Percentiles rank a stretch among this genome's conserved stretches.
Conservation (phyloP, 768 basidiomycete species). For the Tylopilus vinaceipallidus region DNA sequence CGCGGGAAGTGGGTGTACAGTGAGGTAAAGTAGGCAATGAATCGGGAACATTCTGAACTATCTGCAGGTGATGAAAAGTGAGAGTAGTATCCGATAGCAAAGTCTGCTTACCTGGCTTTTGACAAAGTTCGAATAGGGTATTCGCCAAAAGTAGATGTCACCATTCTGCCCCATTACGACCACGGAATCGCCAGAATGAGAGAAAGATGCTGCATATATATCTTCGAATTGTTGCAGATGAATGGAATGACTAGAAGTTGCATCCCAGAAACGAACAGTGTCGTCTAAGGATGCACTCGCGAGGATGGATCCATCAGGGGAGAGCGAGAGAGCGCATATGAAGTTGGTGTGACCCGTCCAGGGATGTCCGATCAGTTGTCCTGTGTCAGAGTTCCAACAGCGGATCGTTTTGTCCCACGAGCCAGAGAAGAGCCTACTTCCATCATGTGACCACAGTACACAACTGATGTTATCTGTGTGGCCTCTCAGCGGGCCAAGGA, state of each 20-base stretch:
- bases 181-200: background rate
- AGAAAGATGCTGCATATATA: background rate
- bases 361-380: background rate
- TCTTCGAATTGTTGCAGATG: background rate
- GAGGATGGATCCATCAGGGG: background rate
- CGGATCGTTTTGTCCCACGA: background rate
- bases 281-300: background rate
- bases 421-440: background rate
- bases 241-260: background rate
- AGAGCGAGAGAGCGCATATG: background rate
- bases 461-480: background rate
- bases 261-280: background rate
- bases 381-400: background rate
- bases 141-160: too few relatives aligned
- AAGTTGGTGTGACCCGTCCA: background rate
- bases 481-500: background rate
- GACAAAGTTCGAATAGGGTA: too few relatives aligned
- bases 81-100: too few relatives aligned
- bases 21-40: too few relatives aligned
- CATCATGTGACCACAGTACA: background rate
- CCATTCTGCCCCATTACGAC: too few relatives aligned
- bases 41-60: too few relatives aligned
- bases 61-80: too few relatives aligned
- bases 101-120: too few relatives aligned
- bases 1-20: background rate